Conservation (phyloP, 2,329 filamentous ascomycete species). For the Keithomyces neogunnii region DNA sequence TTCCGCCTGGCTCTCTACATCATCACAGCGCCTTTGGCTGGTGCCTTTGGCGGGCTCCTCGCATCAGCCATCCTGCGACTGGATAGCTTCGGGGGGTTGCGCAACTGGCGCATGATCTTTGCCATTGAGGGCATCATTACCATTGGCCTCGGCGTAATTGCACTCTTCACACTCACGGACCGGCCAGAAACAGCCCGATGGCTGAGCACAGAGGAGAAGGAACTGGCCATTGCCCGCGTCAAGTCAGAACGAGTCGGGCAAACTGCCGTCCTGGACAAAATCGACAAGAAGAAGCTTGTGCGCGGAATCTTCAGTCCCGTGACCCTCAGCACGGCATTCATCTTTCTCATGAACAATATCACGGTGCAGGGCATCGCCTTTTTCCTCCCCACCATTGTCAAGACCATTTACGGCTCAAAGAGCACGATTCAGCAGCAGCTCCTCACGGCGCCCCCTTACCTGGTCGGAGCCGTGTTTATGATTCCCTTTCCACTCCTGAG, state of each 20-base stretch:
- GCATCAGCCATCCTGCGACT: constrained; percentile 56
- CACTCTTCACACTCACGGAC: constrained; percentile 59
- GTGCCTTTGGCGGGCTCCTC: constrained; percentile 62
- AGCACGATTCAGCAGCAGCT: constrained; percentile 56
- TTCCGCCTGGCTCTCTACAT: constrained; percentile 63
- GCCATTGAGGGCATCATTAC: constrained; percentile 59
- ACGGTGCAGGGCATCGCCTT: constrained; percentile 64
- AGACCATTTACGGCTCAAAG: constrained; percentile 53
- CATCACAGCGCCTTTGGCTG: constrained; percentile 61
- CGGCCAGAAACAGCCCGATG: constrained; percentile 59
- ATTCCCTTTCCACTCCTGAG: constrained; percentile 52
- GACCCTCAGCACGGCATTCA: constrained; percentile 44
- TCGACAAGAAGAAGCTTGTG: constrained; percentile 49
- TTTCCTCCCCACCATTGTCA: constrained; percentile 61
- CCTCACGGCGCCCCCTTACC: constrained; percentile 61
- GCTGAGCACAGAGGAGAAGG: constrained; percentile 57
- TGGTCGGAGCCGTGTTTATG: constrained; percentile 60
- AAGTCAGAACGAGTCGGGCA: constrained; percentile 59
- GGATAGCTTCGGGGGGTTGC: constrained; percentile 46
- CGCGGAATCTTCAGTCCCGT: constrained; percentile 57
- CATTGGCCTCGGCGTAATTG: constrained; percentile 44
- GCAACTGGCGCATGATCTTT: constrained; percentile 61
- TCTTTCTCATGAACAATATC: constrained; percentile 60
- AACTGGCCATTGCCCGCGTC: constrained; percentile 56
- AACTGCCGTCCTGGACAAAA: constrained; percentile 54